A percentile compares a stretch with the other conserved stretches of the same genome.
Conservation (phyloP, 2,329 filamentous ascomycete genomes). For the Alternaria angustiovoidea region DNA sequence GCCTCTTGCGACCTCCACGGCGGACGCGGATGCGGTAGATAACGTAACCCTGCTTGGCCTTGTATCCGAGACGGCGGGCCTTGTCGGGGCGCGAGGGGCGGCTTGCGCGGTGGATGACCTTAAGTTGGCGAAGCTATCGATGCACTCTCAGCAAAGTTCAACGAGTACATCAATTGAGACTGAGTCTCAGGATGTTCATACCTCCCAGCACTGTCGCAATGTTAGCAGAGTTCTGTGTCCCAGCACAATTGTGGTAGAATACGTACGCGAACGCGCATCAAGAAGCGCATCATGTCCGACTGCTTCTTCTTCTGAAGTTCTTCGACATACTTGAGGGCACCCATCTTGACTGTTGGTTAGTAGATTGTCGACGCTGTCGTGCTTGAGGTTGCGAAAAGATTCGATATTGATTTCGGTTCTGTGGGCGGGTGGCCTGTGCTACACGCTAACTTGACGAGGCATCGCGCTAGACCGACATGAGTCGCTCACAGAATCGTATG, state of each 20-base stretch:
- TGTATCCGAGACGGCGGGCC: slow-evolving; percentile 99
- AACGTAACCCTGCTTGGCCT: slow-evolving; percentile 99
- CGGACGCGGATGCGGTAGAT: slow-evolving; percentile 99
- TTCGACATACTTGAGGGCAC: slow-evolving; percentile 99
- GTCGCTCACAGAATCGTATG: neutral
- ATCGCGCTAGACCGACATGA: slow-evolving; percentile 2
- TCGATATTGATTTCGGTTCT: slow-evolving; percentile 26
- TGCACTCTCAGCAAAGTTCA: slow-evolving; percentile 99
- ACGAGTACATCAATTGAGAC: slow-evolving; percentile 76
- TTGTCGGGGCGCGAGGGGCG: slow-evolving; percentile 99
- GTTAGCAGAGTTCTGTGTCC: slow-evolving; percentile 38
- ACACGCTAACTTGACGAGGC: neutral
- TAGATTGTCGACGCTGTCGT: slow-evolving; percentile 42
- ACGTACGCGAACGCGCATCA: slow-evolving; percentile 77
- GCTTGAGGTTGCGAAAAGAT: slow-evolving; percentile 23
- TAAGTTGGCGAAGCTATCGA: slow-evolving; percentile 99
- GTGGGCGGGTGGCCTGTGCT: slow-evolving; percentile 24
- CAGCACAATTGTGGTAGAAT: slow-evolving; percentile 14
- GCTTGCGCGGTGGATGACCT: slow-evolving; percentile 99
- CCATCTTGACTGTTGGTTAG: slow-evolving; percentile 70
- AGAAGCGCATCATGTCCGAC: slow-evolving; percentile 99
- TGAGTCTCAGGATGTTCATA: slow-evolving; percentile 55
- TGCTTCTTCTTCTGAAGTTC: slow-evolving; percentile 99
- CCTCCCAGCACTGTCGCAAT: slow-evolving; percentile 85
- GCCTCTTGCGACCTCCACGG: slow-evolving; percentile 98